A percentile compares a stretch with the other conserved stretches of the same genome.
These are phyloP conservation scores for Nothophytophthora sp. DNA, from an alignment of 352 stramenopile genomes.

Conservation along the genomic window DNA sequence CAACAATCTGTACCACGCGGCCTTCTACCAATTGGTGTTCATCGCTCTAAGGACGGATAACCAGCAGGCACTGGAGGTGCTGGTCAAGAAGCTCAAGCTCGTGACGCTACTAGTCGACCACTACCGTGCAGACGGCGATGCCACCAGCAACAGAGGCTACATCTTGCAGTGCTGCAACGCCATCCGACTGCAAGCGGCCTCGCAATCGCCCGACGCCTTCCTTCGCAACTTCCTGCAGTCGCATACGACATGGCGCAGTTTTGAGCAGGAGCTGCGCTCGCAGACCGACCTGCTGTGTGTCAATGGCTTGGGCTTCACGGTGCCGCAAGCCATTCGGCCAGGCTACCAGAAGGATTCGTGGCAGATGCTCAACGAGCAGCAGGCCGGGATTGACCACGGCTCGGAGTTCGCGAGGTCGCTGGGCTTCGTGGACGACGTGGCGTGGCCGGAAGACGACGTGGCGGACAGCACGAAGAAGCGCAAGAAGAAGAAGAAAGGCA, in stretches of 20 bases:
- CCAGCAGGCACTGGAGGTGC: constrained; percentile 71
- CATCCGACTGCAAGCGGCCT: constrained; percentile 87
- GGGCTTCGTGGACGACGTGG: constrained; percentile 84
- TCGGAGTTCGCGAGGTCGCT: constrained; percentile 81
- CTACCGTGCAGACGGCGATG: constrained; percentile 59
- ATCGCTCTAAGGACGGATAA: constrained; percentile 87
- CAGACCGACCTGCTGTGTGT: constrained; percentile 57
- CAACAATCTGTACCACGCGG: constrained; percentile 91
- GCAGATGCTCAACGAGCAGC: constrained; percentile 60
- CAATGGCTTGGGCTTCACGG: constrained; percentile 72
- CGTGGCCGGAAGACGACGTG: constrained; percentile 71
- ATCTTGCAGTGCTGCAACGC: constrained; percentile 90
- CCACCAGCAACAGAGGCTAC: constrained; percentile 85
- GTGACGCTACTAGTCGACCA: constrained; percentile 85
- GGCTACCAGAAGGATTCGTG: constrained; percentile 67
- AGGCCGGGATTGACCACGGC: constrained; percentile 75
- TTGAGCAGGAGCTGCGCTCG: constrained; percentile 66
- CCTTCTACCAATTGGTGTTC: constrained; percentile 91
- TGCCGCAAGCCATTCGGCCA: constrained; percentile 64
- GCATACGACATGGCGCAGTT: constrained; percentile 82
- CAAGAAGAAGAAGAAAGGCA: constrained; percentile 80
- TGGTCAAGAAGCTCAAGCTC: constrained; percentile 90
- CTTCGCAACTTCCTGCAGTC: constrained; percentile 90
- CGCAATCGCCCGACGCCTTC: constrained; percentile 86
- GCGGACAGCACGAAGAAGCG: constrained; percentile 60